phyloP scores from a whole-genome alignment of 108 stramenopile genomes.

The Halocafeteria seosinensis region DNA sequence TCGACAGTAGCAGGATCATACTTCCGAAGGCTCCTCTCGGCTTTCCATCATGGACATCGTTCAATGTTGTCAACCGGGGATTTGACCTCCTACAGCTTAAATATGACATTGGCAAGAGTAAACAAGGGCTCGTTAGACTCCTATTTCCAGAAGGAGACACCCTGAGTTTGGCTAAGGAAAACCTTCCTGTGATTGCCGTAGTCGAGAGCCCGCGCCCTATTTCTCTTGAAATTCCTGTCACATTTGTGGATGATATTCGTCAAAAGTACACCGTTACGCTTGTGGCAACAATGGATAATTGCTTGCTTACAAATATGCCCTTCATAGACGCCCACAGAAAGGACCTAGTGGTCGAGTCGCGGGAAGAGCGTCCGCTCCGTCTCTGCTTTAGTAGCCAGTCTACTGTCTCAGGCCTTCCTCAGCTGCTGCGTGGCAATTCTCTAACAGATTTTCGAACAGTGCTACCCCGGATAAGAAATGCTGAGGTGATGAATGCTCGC shows the following conservation, averaged over 20 bases:
- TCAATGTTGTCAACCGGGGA: slow-evolving; percentile 28
- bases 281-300: slow-evolving; percentile 35
- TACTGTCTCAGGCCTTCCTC: too few relatives aligned
- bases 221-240: slow-evolving; percentile 25
- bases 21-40: slow-evolving; percentile 40
- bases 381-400: too few relatives aligned
- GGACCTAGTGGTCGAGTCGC: not conserved
- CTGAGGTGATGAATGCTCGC: too few relatives aligned
- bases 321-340: slow-evolving; percentile 21
- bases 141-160: slow-evolving; percentile 30
- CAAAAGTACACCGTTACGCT: slow-evolving; percentile 19
- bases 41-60: slow-evolving; percentile 16
- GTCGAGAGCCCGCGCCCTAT: slow-evolving; percentile 20
- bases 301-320: slow-evolving; percentile 29
- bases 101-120: slow-evolving; percentile 22
- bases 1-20: slow-evolving; percentile 11
- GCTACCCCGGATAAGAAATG: too few relatives aligned
- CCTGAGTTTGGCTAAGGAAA: slow-evolving; percentile 15
- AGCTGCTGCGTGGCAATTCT: too few relatives aligned
- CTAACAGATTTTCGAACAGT: too few relatives aligned
- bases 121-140: slow-evolving; percentile 16
- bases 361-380: too few relatives aligned
- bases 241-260: slow-evolving; percentile 37
- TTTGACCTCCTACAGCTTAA: slow-evolving; percentile 31
- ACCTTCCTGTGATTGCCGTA: slow-evolving; percentile 28